Evolutionary conservation across 2,329 filamentous ascomycete genomes (phyloP), one percentile per base, ranked within the genome.

Genomic region (Aspergillus niger): DNA sequence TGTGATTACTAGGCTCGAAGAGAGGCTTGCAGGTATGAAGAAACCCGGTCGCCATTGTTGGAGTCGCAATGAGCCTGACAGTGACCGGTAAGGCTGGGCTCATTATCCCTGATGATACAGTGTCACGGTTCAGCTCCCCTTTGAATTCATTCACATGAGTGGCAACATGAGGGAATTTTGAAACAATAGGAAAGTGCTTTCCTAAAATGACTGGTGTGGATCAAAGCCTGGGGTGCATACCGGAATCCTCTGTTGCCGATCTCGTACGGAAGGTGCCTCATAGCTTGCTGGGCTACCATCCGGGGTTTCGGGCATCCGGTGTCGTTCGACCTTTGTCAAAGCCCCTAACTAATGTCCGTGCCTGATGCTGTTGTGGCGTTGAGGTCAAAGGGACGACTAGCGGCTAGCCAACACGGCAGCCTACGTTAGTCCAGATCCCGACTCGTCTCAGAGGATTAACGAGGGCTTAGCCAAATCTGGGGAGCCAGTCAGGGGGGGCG

Each of bases 251-350:
- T 50, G 24, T 50, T 44, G 41, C 41, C 41, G 20, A 44, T 44
- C 41, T 44, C 22, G 41, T 22, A 24, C n/a, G 17, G 39, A 43
- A 44, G 20, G 20, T 24, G 41, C 20, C 20, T 36, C 5, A 11
- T 36, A 36, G 32, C 32, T 36, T 13, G 24, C 41, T 22, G 17
- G n/a, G 22, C 20, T 10, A n/a, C 13, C 3, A 15, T 10, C 24
- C 24, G 30, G 53, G 39, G 39, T 24, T 11, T 32, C 26, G 4
- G 39, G n/a, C 41, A 55, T 55, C 53, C 53, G 53, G 53, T 24
- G 30, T 55, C 38, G 53, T 55, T 55, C 53, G 53, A 55, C 53
- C 15, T 24, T 2, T 41, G 44, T 48, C 44, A 8, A 48, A 22
- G 22, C 44, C 44, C 3, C 22, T 6, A 7, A 22, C 20, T 26